These are phyloP conservation scores for Xylaria acuta DNA, from an alignment of 495 filamentous ascomycete species.

Conservation along the genomic window DNA sequence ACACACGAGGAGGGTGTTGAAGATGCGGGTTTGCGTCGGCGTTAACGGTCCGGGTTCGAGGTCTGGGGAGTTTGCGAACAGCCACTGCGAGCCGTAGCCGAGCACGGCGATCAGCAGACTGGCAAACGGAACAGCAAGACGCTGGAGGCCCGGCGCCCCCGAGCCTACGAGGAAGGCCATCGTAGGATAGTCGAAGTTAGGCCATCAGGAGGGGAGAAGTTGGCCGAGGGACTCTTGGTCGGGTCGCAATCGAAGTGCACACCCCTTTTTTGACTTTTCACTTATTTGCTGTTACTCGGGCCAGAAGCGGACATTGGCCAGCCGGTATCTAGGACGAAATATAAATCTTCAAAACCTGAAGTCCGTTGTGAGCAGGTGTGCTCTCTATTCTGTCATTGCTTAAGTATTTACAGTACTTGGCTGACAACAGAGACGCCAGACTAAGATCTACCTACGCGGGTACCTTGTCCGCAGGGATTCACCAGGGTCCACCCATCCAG, in stretches of 20 bases:
- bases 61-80: conserved; percentile 66
- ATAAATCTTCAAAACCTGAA: neutral
- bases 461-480: neutral
- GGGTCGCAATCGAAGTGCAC: neutral
- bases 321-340: neutral
- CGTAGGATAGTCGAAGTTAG: conserved; percentile 7
- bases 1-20: conserved; percentile 75
- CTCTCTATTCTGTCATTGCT: neutral
- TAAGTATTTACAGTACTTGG: too few relatives aligned
- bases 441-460: too few relatives aligned
- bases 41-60: conserved; percentile 73
- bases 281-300: neutral
- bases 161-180: conserved; percentile 42
- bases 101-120: conserved; percentile 75
- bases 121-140: conserved; percentile 71
- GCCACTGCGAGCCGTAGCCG: conserved; percentile 80
- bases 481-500: neutral
- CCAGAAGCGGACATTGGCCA: neutral
- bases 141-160: conserved; percentile 41
- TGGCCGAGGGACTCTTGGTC: neutral
- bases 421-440: too few relatives aligned
- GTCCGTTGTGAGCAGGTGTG: neutral
- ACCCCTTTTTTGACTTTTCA: neutral
- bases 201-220: conserved; percentile 24
- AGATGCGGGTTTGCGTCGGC: conserved; percentile 64